Conservation (phyloP, 2,329 filamentous ascomycete species). For the Verruconis gallopava region DNA sequence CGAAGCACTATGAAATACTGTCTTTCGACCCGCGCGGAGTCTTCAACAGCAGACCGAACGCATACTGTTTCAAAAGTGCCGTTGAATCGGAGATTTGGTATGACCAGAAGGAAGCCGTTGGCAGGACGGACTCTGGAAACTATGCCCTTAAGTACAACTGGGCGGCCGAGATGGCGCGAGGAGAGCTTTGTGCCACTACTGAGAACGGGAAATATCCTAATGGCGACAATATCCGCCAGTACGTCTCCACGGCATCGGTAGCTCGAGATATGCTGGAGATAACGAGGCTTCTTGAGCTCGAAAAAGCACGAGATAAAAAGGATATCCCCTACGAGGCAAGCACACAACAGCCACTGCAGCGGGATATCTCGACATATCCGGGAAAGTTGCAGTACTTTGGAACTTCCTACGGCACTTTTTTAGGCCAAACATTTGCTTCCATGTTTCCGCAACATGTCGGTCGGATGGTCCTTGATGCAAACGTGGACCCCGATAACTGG, state of each 20-base stretch:
- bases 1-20: conserved; percentile 27
- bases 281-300: background rate
- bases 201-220: conserved; percentile 11
- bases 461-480: conserved; percentile 29
- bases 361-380: too few relatives aligned
- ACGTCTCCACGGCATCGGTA: background rate
- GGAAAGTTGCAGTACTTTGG: conserved; percentile 33
- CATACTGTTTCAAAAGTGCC: conserved; percentile 19
- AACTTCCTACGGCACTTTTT: conserved; percentile 35
- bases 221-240: background rate
- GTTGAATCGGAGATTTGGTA: background rate
- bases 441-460: conserved; percentile 26
- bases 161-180: background rate
- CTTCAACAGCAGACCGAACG: conserved; percentile 20
- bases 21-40: conserved; percentile 29
- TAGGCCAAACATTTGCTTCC: conserved; percentile 24
- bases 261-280: background rate
- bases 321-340: background rate
- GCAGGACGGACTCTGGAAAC: conserved; percentile 10
- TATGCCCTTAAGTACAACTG: conserved; percentile 9
- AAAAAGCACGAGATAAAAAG: too few relatives aligned
- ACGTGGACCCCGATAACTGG: conserved; percentile 30
- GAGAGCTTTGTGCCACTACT: background rate
- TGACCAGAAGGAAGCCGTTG: background rate
- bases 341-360: background rate